Conservation (phyloP, 345 rosid genomes). For the Syzygium oleosum region DNA sequence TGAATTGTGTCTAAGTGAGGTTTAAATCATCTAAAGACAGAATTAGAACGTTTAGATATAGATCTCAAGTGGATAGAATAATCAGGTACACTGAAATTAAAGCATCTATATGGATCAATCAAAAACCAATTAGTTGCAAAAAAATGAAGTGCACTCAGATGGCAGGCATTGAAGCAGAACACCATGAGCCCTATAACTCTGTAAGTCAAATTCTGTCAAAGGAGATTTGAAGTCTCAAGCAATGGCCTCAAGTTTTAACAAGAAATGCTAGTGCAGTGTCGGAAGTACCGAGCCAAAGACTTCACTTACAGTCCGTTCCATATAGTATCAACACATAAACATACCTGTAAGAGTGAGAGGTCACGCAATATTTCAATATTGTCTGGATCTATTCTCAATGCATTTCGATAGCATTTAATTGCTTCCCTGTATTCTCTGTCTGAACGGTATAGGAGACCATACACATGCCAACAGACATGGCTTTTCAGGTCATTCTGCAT, state of each 20-base stretch:
- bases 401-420: slow-evolving; percentile 95
- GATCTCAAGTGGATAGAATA: background rate
- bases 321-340: background rate
- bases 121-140: background rate
- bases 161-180: background rate
- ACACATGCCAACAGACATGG: slow-evolving; percentile 99
- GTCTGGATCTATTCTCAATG: slow-evolving; percentile 91
- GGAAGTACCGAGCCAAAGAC: background rate
- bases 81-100: background rate
- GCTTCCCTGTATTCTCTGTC: slow-evolving; percentile 99
- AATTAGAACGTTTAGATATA: background rate
- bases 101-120: background rate
- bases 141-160: background rate
- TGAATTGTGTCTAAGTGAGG: background rate
- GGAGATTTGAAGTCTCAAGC: background rate
- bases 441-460: slow-evolving; percentile 95
- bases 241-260: background rate
- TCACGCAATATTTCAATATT: slow-evolving; percentile 96
- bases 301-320: background rate
- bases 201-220: background rate
- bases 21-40: background rate
- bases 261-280: background rate
- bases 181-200: background rate
- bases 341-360: slow-evolving; percentile 92
- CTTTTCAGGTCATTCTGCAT: slow-evolving; percentile 97